Evolutionary conservation across 495 filamentous ascomycete species (phyloP).

Genomic region (Daldinia decipiens): DNA sequence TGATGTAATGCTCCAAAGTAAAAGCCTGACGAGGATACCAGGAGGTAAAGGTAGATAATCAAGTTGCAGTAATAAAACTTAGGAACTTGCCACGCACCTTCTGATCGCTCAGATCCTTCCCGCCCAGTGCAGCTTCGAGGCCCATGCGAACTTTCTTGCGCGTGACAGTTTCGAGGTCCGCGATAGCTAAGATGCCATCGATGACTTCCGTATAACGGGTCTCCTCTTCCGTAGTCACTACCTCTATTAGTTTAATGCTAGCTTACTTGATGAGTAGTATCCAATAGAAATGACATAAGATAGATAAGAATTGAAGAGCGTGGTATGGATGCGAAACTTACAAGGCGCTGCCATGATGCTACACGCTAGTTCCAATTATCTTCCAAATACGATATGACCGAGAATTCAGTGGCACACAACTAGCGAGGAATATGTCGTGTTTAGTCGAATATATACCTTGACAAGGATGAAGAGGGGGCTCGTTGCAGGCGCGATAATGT

Average conservation of each 20-base stretch:
- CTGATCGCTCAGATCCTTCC: slow-evolving; percentile 83
- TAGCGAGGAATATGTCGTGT: background rate
- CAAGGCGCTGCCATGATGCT: slow-evolving; percentile 35
- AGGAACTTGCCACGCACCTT: slow-evolving; percentile 69
- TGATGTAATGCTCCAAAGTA: background rate
- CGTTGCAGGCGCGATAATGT: slow-evolving; percentile 17
- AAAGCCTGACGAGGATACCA: background rate
- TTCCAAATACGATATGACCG: slow-evolving; percentile 6
- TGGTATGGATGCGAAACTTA: slow-evolving; percentile 12
- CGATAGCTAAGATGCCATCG: slow-evolving; percentile 83
- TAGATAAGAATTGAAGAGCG: too few species aligned
- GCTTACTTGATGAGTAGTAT: background rate
- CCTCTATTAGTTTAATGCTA: background rate
- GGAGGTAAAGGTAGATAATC: background rate
- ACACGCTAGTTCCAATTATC: slow-evolving; percentile 6
- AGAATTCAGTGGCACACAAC: background rate
- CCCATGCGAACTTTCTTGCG: slow-evolving; percentile 92
- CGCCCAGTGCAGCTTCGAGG: slow-evolving; percentile 73
- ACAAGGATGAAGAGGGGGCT: background rate
- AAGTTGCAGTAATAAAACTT: background rate
- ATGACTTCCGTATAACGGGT: slow-evolving; percentile 84
- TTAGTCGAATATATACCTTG: background rate
- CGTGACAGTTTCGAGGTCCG: slow-evolving; percentile 89
- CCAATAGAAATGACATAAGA: slow-evolving; percentile 3
- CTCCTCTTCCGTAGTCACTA: slow-evolving; percentile 75